Evolutionary conservation across 2,329 filamentous ascomycete species (phyloP).

Genomic region (Stachybotrys echinatus): DNA sequence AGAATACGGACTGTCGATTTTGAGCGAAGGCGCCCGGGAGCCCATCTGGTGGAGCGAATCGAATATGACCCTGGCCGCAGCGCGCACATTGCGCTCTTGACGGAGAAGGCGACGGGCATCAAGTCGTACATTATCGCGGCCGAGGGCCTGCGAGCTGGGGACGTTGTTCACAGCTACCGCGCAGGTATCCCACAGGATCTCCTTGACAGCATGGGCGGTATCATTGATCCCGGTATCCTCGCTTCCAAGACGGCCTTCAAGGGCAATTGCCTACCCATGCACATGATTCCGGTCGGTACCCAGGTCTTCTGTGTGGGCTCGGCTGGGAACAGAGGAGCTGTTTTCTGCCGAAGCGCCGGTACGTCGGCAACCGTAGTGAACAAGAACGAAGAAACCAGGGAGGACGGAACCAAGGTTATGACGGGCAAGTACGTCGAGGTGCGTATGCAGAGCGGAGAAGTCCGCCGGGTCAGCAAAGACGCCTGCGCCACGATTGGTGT

Average conservation of each 20-base stretch:
- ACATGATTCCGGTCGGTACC: slow-evolving; percentile 95
- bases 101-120: slow-evolving; percentile 64
- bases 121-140: slow-evolving; percentile 94
- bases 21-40: slow-evolving; percentile 68
- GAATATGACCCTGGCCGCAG: slow-evolving; percentile 94
- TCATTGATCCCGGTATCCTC: slow-evolving; percentile 90
- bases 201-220: slow-evolving; percentile 85
- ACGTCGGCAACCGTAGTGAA: slow-evolving; percentile 85
- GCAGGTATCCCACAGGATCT: slow-evolving; percentile 83
- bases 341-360: slow-evolving; percentile 92
- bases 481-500: slow-evolving; percentile 93
- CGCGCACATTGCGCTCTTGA: slow-evolving; percentile 86
- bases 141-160: slow-evolving; percentile 87
- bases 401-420: slow-evolving; percentile 55
- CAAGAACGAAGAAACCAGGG: slow-evolving; percentile 72
- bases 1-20: slow-evolving; percentile 93
- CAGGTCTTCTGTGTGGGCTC: slow-evolving; percentile 87
- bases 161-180: slow-evolving; percentile 88
- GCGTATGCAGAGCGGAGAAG: slow-evolving; percentile 85
- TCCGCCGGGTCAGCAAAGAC: slow-evolving; percentile 82
- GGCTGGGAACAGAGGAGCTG: slow-evolving; percentile 65
- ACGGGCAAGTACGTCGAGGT: slow-evolving; percentile 77
- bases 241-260: slow-evolving; percentile 90
- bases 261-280: slow-evolving; percentile 90
- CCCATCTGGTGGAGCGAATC: slow-evolving; percentile 86